A percentile compares a stretch with the other conserved stretches of the same genome.
Evolutionary conservation across 2,329 filamentous ascomycete species (phyloP).

Genomic region (Lasiodiplodia sp.): DNA sequence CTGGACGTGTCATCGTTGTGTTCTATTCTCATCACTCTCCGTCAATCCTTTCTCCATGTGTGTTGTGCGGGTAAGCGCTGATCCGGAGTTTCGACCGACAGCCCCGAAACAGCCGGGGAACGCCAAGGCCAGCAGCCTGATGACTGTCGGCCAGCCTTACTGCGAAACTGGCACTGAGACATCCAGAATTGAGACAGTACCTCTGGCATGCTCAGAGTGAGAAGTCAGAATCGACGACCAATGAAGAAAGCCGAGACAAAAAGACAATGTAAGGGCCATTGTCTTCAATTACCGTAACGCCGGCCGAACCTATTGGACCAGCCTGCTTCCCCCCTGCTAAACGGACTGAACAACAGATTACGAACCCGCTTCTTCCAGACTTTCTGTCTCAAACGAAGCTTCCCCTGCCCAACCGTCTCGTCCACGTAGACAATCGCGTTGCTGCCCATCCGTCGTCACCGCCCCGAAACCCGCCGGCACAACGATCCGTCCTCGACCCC

Average conservation of each 20-base stretch:
- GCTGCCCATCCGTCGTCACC: neutral
- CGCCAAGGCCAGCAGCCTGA: neutral
- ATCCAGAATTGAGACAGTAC: neutral
- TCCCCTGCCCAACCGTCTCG: neutral
- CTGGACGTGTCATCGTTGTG: neutral
- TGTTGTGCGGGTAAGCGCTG: slow-evolving; percentile 1
- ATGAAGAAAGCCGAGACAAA: neutral
- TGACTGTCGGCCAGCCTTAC: neutral
- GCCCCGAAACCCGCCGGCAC: neutral
- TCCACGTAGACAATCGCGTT: neutral
- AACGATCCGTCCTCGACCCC: neutral
- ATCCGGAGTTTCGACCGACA: neutral
- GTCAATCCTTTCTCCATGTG: neutral
- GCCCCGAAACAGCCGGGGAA: neutral
- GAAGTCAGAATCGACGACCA: neutral
- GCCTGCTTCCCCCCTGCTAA: neutral
- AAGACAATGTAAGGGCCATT: neutral
- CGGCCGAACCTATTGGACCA: neutral
- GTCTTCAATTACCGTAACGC: neutral
- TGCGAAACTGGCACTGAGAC: neutral
- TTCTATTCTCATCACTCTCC: neutral
- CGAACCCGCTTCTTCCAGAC: neutral
- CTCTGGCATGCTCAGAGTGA: neutral
- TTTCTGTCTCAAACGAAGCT: neutral
- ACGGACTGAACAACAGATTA: neutral